Evolutionary conservation across 2,329 filamentous ascomycete genomes (phyloP).

Genomic region (Ilyonectria robusta): DNA sequence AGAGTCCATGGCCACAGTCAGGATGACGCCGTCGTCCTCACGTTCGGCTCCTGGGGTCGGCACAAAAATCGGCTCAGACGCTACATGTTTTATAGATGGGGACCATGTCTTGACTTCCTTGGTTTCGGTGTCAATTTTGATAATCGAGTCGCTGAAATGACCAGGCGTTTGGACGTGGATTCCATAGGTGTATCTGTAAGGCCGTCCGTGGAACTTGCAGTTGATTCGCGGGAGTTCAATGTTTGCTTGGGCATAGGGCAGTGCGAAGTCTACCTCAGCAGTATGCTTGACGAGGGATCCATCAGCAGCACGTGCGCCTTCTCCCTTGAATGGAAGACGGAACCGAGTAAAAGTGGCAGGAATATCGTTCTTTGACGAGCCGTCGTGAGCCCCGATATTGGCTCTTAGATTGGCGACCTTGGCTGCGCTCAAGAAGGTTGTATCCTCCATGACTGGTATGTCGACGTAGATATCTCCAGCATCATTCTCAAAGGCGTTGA

Average conservation of each 20-base stretch:
- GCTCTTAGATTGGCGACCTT: conserved; percentile 20
- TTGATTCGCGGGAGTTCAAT: conserved; percentile 29
- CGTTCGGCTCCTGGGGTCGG: conserved; percentile 1
- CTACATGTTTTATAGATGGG: conserved; percentile 13
- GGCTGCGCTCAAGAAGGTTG: conserved; percentile 12
- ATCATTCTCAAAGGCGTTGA: conserved; percentile 26
- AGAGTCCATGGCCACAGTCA: conserved; percentile 23
- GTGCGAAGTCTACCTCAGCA: conserved; percentile 18
- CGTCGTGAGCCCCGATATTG: conserved; percentile 18
- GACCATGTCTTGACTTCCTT: conserved; percentile 13
- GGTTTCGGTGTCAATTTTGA: conserved; percentile 31
- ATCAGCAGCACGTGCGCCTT: background rate
- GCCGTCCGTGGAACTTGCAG: background rate
- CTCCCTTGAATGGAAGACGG: conserved; percentile 18
- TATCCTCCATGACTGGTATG: conserved; percentile 20
- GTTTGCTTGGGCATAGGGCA: conserved; percentile 16
- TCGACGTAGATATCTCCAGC: conserved; percentile 27
- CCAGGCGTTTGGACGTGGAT: conserved; percentile 20
- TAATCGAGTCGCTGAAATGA: conserved; percentile 30
- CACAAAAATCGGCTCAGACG: conserved; percentile 29
- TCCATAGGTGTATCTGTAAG: conserved; percentile 26
- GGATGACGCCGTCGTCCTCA: conserved; percentile 24
- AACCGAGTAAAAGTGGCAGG: conserved; percentile 24
- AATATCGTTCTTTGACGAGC: conserved; percentile 13
- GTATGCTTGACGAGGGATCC: conserved; percentile 15